Conservation (phyloP, 352 stramenopile species). For the Pseudoperonospora humuli region DNA sequence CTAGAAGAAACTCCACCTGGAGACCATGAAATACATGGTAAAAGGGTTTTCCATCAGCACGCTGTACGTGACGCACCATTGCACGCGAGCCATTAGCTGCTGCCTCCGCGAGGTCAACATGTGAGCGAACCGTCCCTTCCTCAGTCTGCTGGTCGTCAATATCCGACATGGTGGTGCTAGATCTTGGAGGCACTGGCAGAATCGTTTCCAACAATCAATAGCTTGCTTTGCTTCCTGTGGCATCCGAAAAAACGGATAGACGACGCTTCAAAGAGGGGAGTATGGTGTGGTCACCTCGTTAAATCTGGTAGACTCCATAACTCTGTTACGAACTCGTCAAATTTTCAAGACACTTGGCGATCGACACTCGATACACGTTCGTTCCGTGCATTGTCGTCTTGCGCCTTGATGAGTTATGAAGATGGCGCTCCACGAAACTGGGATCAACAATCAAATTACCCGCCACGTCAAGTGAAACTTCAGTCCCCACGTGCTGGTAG, state of each 20-base stretch:
- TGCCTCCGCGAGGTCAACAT: slow-evolving; percentile 56
- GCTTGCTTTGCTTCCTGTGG: neutral
- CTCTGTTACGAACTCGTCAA: slow-evolving; percentile 23
- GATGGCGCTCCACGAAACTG: slow-evolving; percentile 69
- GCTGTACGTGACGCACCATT: slow-evolving; percentile 26
- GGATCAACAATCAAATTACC: slow-evolving; percentile 78
- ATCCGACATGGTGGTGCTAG: slow-evolving; percentile 27
- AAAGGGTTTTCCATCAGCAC: too few relatives aligned
- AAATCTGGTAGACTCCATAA: neutral
- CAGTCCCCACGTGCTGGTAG: slow-evolving; percentile 68
- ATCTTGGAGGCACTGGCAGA: too few relatives aligned
- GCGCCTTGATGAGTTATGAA: slow-evolving; percentile 59
- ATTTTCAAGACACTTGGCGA: slow-evolving; percentile 60
- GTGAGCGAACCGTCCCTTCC: slow-evolving; percentile 46
- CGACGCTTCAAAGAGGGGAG: slow-evolving; percentile 10
- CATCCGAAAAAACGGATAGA: slow-evolving; percentile 8
- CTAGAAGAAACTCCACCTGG: slow-evolving; percentile 51
- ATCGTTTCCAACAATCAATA: slow-evolving; percentile 1
- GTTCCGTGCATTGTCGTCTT: slow-evolving; percentile 58
- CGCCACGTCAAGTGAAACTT: slow-evolving; percentile 58
- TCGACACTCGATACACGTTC: slow-evolving; percentile 52
- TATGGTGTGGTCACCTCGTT: neutral
- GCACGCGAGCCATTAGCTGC: slow-evolving; percentile 50
- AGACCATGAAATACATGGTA: neutral
- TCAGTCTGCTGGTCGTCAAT: slow-evolving; percentile 24